Evolutionary conservation across 2,329 filamentous ascomycete species (phyloP).

Genomic region (Calonectria crousiana): DNA sequence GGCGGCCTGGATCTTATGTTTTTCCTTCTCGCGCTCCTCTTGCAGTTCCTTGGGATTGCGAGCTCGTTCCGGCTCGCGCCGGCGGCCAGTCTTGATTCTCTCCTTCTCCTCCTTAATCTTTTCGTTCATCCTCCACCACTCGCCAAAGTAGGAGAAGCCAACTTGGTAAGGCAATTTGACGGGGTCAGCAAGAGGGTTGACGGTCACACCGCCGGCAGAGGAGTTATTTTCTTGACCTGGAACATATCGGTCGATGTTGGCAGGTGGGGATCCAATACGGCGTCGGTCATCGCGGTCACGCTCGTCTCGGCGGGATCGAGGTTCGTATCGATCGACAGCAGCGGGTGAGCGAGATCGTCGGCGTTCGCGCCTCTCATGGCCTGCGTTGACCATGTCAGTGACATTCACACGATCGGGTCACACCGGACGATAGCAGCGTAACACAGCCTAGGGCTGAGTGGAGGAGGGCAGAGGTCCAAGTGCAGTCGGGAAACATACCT

Average conservation of each 20-base stretch:
- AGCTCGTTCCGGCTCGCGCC: constrained; percentile 72
- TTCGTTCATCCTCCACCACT: constrained; percentile 88
- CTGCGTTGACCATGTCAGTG: constrained; percentile 49
- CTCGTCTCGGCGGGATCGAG: constrained; percentile 77
- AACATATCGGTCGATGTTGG: constrained; percentile 87
- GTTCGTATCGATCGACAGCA: constrained; percentile 82
- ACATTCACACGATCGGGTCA: background rate
- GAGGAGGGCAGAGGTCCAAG: background rate
- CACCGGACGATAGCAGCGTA: background rate
- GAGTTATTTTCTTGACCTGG: constrained; percentile 74
- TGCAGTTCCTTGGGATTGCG: constrained; percentile 74
- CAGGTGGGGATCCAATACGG: constrained; percentile 70
- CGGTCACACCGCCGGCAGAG: constrained; percentile 52
- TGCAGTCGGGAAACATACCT: constrained; percentile 63
- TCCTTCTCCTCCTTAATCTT: constrained; percentile 87
- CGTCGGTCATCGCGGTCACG: constrained; percentile 72
- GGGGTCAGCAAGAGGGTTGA: constrained; percentile 80
- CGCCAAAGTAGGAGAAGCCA: constrained; percentile 86
- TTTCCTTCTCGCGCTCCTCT: constrained; percentile 84
- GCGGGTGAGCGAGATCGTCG: constrained; percentile 78
- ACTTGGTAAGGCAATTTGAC: constrained; percentile 82
- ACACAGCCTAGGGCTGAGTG: background rate
- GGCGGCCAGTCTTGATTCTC: constrained; percentile 75
- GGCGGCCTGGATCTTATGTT: constrained; percentile 79
- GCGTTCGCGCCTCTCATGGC: constrained; percentile 70